A percentile compares a stretch with the other conserved stretches of the same genome.
phyloP scores from a whole-genome alignment of 169 alveolate genomes.

The Cryptosporidium tyzzeri region DNA sequence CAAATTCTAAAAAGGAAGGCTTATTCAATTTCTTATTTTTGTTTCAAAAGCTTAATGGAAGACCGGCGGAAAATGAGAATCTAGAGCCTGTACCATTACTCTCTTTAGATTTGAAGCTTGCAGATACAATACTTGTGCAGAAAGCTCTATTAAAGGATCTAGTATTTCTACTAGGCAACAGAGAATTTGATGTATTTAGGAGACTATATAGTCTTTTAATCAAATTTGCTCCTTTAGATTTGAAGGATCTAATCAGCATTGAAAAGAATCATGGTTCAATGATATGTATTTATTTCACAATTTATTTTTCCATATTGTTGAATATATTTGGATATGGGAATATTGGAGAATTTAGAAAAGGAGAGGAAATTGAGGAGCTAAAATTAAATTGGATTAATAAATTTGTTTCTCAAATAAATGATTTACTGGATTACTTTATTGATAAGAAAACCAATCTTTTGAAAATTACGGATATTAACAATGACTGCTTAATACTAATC shows the following conservation, averaged over 20 bases:
- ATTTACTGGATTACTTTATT: constrained; percentile 20
- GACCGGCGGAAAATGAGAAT: neutral
- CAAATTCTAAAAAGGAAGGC: neutral
- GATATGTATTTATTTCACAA: constrained; percentile 46
- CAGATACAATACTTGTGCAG: constrained; percentile 22
- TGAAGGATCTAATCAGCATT: constrained; percentile 4
- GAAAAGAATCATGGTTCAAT: constrained; percentile 17
- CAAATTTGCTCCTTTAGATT: constrained; percentile 39
- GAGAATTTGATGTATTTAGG: constrained; percentile 1
- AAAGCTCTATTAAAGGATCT: constrained; percentile 26
- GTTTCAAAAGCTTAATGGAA: constrained; percentile 18
- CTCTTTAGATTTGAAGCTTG: constrained; percentile 31
- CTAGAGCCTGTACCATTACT: neutral
- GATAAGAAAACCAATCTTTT: neutral
- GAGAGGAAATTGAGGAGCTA: neutral
- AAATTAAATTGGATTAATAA: constrained; percentile 34
- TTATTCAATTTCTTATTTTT: constrained; percentile 32
- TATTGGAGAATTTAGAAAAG: neutral
- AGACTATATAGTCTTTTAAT: neutral
- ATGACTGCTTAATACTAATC: constrained; percentile 37
- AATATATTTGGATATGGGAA: neutral
- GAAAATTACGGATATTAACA: neutral
- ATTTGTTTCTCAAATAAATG: constrained; percentile 9
- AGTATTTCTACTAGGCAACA: neutral
- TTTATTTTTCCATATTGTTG: constrained; percentile 20